Evolutionary conservation across 2,329 filamentous ascomycete genomes (phyloP).

Genomic region (Neonectria punicea): DNA sequence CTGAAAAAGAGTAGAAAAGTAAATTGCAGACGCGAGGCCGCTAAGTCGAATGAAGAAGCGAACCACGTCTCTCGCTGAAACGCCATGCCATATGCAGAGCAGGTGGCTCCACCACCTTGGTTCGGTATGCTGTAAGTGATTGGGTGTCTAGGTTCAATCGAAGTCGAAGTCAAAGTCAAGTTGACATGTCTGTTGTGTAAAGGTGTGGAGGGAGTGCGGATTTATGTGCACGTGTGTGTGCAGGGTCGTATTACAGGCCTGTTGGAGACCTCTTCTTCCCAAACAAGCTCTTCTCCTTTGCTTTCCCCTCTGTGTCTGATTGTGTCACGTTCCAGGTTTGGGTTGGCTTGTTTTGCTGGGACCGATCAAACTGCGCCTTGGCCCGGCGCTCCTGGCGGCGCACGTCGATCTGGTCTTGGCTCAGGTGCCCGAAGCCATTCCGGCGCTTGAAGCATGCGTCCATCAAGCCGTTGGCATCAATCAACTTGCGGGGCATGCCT

Average conservation of each 20-base stretch:
- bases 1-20: constrained; percentile 25
- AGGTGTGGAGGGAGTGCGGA: constrained; percentile 3
- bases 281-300: constrained; percentile 55
- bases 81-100: constrained; percentile 42
- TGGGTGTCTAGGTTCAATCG: constrained; percentile 28
- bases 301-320: constrained; percentile 42
- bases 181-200: constrained; percentile 21
- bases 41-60: constrained; percentile 37
- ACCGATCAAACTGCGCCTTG: constrained; percentile 57
- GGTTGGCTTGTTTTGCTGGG: constrained; percentile 42
- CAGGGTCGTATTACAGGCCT: constrained; percentile 18
- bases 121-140: constrained; percentile 23
- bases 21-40: constrained; percentile 39
- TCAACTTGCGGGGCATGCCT: constrained; percentile 79
- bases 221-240: constrained; percentile 2
- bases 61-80: constrained; percentile 40
- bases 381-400: constrained; percentile 75
- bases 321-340: constrained; percentile 46
- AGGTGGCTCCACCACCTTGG: constrained; percentile 27
- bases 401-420: constrained; percentile 83
- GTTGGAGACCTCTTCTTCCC: constrained; percentile 50
- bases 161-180: constrained; percentile 21
- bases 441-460: constrained; percentile 84
- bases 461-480: constrained; percentile 85
- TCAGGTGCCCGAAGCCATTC: constrained; percentile 83